Conservation (phyloP, 148 eudicot species). For the Dianthus caryophyllus region DNA sequence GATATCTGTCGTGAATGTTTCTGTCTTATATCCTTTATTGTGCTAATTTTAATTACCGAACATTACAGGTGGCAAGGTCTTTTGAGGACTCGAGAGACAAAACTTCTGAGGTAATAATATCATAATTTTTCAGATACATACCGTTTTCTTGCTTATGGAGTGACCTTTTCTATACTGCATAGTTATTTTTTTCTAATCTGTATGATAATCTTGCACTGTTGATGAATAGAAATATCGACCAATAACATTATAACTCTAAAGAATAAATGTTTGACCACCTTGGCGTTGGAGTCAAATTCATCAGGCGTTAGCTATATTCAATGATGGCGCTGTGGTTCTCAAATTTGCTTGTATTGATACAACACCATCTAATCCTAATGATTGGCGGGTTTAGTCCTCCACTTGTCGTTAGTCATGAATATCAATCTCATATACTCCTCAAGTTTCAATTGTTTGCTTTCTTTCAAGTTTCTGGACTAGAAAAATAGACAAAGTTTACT, state of each 20-base stretch:
- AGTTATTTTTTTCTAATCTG: background rate
- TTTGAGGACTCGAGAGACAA: slow-evolving; percentile 42
- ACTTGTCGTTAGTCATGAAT: background rate
- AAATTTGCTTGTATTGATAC: background rate
- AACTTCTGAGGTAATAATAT: slow-evolving; percentile 50
- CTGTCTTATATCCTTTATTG: slow-evolving; percentile 3
- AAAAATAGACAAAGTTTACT: background rate
- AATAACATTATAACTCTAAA: background rate
- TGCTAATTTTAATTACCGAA: background rate
- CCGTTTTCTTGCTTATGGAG: background rate
- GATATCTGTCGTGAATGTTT: background rate
- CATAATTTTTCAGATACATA: background rate
- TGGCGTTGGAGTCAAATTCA: too few species aligned
- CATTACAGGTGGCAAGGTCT: slow-evolving; percentile 46
- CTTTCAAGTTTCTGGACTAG: background rate
- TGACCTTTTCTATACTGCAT: background rate
- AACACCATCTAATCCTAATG: background rate
- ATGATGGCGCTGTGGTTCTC: background rate
- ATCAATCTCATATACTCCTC: background rate
- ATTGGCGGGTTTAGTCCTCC: background rate
- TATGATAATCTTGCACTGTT: background rate
- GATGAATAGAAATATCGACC: background rate
- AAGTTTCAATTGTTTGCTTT: background rate
- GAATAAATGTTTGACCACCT: background rate
- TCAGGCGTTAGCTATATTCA: background rate